A percentile compares a stretch with the other conserved stretches of the same genome.
Conservation (phyloP, 2,329 filamentous ascomycete species). For the Hypoxylon sp. region DNA sequence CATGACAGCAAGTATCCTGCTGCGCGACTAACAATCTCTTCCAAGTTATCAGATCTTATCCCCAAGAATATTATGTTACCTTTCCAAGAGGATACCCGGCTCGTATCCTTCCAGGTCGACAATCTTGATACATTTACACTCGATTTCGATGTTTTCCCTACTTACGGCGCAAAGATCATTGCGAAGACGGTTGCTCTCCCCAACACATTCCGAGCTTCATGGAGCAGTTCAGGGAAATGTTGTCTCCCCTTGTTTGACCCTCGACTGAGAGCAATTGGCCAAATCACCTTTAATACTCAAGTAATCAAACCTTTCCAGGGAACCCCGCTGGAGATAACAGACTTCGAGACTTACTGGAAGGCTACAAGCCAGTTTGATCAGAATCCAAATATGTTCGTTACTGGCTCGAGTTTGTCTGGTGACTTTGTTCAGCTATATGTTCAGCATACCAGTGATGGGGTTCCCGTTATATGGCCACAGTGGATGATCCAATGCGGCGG, state of each 20-base stretch:
- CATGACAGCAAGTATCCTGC: conserved; percentile 97
- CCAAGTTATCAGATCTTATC: conserved; percentile 94
- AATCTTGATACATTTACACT: conserved; percentile 92
- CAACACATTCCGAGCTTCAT: conserved; percentile 82
- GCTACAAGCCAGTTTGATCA: conserved; percentile 93
- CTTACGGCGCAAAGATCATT: conserved; percentile 97
- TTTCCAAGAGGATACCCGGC: conserved; percentile 94
- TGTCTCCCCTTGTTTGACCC: conserved; percentile 94
- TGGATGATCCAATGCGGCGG: conserved; percentile 84
- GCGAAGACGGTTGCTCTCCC: conserved; percentile 94
- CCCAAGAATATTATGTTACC: conserved; percentile 96
- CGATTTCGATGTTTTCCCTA: conserved; percentile 97
- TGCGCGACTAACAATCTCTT: conserved; percentile 94
- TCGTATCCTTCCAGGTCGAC: conserved; percentile 96
- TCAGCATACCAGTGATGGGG: conserved; percentile 88
- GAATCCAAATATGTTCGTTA: conserved; percentile 88
- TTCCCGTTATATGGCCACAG: conserved; percentile 88
- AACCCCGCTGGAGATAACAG: conserved; percentile 93
- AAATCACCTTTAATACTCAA: conserved; percentile 94
- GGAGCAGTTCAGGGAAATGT: conserved; percentile 83
- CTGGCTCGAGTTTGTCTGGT: conserved; percentile 94
- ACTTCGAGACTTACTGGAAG: conserved; percentile 99
- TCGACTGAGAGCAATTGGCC: conserved; percentile 89
- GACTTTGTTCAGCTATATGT: conserved; percentile 94
- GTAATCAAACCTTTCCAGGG: conserved; percentile 97